Percentiles rank a stretch among this genome's conserved stretches.
Evolutionary conservation across 768 basidiomycete species (phyloP).

Genomic region (Leccinum barrowsii): DNA sequence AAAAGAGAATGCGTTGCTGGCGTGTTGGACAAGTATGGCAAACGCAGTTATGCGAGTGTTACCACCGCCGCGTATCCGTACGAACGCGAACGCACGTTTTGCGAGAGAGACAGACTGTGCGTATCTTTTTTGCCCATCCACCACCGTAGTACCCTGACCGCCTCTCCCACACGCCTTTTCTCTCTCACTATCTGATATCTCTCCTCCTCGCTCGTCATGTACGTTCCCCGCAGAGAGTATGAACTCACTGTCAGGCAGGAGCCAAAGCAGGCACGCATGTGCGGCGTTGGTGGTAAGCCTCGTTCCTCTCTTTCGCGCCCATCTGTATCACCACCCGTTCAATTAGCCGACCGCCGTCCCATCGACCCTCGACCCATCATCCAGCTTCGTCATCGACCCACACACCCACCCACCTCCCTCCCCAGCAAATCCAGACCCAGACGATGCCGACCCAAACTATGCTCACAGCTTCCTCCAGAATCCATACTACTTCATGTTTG

Average conservation of each 20-base stretch:
- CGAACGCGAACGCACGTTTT: neutral
- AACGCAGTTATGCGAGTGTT: neutral
- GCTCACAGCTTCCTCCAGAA: no score
- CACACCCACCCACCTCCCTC: no score
- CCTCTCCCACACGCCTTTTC: conserved; percentile 3
- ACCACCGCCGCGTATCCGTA: neutral
- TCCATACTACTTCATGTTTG: no score
- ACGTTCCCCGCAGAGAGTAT: conserved; percentile 60
- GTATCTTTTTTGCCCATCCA: conserved; percentile 5
- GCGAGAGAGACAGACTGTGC: no score
- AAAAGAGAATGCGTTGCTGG: no score
- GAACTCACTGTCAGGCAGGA: conserved; percentile 85
- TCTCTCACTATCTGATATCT: neutral
- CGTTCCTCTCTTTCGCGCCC: no score
- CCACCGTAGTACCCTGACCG: neutral
- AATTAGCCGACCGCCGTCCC: conserved; percentile 86
- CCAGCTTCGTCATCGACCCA: conserved; percentile 35
- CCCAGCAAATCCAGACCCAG: no score
- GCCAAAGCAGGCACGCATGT: conserved; percentile 90
- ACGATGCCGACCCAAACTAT: no score
- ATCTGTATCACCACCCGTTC: neutral
- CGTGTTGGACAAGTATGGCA: no score
- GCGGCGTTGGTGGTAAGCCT: conserved; percentile 48
- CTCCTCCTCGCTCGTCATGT: conserved; percentile 4
- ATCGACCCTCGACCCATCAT: conserved; percentile 97